Conservation (phyloP, 129 eudicot species). For the Flaveria robusta region DNA sequence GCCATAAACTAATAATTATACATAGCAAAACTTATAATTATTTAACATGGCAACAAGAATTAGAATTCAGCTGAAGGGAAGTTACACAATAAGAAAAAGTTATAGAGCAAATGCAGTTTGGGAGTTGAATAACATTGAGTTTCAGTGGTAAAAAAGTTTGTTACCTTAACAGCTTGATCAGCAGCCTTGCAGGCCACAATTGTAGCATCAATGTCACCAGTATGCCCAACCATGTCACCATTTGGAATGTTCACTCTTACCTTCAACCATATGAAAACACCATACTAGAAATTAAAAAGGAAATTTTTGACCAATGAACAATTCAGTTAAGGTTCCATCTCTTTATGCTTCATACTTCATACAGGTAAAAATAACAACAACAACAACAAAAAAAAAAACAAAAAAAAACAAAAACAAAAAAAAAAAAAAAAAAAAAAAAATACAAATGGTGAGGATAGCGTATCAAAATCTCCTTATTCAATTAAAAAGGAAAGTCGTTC, state of each 20-base stretch:
- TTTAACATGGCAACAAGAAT: too few species aligned
- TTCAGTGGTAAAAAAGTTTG: neutral
- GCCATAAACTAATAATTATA: too few species aligned
- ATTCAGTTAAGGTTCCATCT: neutral
- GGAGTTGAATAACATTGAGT: neutral
- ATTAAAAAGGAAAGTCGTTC: neutral
- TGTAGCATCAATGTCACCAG: constrained; percentile 80
- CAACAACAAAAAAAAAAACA: too few species aligned
- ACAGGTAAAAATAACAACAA: too few species aligned
- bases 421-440: too few species aligned
- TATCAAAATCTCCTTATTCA: too few species aligned
- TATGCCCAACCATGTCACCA: constrained; percentile 90
- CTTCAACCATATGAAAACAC: constrained; percentile 27
- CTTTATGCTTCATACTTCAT: neutral
- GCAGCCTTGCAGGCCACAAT: constrained; percentile 84
- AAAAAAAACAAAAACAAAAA: too few species aligned
- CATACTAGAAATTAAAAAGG: neutral
- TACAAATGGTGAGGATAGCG: too few species aligned
- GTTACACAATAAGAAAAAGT: too few species aligned
- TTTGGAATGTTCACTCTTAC: constrained; percentile 82
- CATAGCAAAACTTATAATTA: too few species aligned
- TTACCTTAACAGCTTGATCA: constrained; percentile 85
- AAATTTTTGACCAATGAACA: neutral
- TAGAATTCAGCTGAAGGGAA: too few species aligned
- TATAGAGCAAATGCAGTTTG: too few species aligned